Conservation (phyloP, 108 stramenopile genomes). For the Hondaea fermentalgiana region DNA sequence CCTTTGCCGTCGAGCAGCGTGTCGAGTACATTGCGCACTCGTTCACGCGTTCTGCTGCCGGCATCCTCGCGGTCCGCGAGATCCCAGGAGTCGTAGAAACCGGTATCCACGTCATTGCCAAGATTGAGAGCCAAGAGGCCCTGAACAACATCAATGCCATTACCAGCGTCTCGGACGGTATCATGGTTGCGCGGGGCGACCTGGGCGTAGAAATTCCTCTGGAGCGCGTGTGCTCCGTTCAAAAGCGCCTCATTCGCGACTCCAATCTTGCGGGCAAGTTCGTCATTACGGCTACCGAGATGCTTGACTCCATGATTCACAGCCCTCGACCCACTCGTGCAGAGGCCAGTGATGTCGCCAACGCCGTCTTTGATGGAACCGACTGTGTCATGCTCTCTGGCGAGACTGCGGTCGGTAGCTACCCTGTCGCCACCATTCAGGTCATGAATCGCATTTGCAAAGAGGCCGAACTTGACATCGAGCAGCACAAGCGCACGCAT, state of each 20-base stretch:
- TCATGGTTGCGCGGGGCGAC: conserved; percentile 99
- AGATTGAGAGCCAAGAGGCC: conserved; percentile 93
- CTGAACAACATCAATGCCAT: conserved; percentile 83
- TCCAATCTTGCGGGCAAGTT: conserved; percentile 83
- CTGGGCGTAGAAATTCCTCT: conserved; percentile 97
- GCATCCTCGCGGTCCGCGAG: conserved; percentile 63
- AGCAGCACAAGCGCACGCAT: conserved; percentile 8
- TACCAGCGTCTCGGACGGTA: conserved; percentile 78
- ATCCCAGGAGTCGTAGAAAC: conserved; percentile 67
- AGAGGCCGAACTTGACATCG: conserved; percentile 61
- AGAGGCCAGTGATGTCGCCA: conserved; percentile 96
- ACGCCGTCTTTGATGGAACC: conserved; percentile 84
- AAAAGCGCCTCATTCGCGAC: conserved; percentile 89
- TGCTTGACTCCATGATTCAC: conserved; percentile 90
- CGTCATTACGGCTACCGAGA: conserved; percentile 84
- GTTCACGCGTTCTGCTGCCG: conserved; percentile 76
- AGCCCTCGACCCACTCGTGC: conserved; percentile 98
- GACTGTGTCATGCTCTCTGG: conserved; percentile 81
- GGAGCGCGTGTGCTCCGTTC: conserved; percentile 70
- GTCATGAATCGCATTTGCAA: conserved; percentile 84
- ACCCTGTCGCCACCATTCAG: conserved; percentile 67
- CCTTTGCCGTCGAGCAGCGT: conserved; percentile 73
- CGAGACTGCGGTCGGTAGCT: conserved; percentile 79
- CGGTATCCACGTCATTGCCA: conserved; percentile 85
- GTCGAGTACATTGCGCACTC: conserved; percentile 94